A percentile compares a stretch with the other conserved stretches of the same genome.
phyloP scores from a whole-genome alignment of 106 monocot species.

The Vanilla planifolia region DNA sequence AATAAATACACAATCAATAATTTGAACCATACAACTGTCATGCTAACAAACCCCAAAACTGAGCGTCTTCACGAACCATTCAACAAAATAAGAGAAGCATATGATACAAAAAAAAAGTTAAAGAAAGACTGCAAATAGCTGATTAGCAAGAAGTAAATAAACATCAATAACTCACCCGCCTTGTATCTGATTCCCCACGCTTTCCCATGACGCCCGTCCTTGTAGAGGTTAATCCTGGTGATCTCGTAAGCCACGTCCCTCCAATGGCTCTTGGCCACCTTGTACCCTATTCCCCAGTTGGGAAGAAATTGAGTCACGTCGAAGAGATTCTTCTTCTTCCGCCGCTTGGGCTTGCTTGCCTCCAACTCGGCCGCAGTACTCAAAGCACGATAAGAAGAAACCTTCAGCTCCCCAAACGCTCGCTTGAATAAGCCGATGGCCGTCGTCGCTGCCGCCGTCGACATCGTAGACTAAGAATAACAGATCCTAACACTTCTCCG shows the following conservation, averaged over 20 bases:
- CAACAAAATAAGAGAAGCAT: too few species aligned
- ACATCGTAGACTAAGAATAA: neutral
- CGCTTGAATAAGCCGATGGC: conserved; percentile 30
- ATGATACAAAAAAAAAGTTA: too few species aligned
- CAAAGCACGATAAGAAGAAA: conserved; percentile 9
- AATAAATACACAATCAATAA: neutral
- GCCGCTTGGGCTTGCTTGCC: conserved; percentile 39
- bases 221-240: conserved; percentile 97
- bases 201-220: conserved; percentile 94
- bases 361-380: conserved; percentile 4
- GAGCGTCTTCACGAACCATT: neutral
- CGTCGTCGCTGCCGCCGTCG: conserved; percentile 8
- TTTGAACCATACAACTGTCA: too few species aligned
- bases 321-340: conserved; percentile 95
- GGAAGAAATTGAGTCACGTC: conserved; percentile 93
- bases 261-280: conserved; percentile 89
- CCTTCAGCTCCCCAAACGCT: conserved; percentile 23
- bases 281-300: conserved; percentile 83
- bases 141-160: too few species aligned
- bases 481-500: too few species aligned
- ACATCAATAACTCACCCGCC: conserved; percentile 43
- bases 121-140: too few species aligned
- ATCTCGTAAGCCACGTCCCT: conserved; percentile 79
- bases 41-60: neutral
- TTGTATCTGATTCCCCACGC: conserved; percentile 89